A percentile compares a stretch with the other conserved stretches of the same genome.
phyloP scores from a whole-genome alignment of 2,329 filamentous ascomycete genomes.

The Penicillium glabrum region DNA sequence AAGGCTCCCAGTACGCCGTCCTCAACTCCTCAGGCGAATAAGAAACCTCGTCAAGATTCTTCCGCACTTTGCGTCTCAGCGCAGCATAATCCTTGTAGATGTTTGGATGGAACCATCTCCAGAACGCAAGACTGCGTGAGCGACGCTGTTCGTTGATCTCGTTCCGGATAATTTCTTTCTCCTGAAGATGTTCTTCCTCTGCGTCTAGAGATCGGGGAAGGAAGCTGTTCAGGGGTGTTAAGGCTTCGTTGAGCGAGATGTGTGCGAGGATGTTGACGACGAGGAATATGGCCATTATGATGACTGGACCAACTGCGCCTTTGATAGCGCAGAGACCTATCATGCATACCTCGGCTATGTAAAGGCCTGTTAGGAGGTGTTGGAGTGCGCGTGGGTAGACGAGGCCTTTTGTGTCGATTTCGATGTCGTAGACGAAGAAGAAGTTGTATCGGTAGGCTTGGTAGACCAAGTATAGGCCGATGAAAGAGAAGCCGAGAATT shows the following conservation, averaged over 20 bases:
- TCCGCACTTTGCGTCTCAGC: constrained; percentile 68
- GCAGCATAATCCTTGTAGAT: constrained; percentile 72
- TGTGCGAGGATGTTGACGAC: constrained; percentile 76
- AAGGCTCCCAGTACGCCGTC: constrained; percentile 73
- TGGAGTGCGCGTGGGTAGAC: constrained; percentile 84
- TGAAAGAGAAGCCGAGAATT: constrained; percentile 75
- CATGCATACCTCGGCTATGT: constrained; percentile 79
- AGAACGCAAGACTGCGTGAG: constrained; percentile 25
- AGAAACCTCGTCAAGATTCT: constrained; percentile 53
- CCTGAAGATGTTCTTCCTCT: constrained; percentile 49
- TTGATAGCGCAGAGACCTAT: constrained; percentile 79
- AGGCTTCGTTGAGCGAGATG: constrained; percentile 51
- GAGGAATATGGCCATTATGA: constrained; percentile 75
- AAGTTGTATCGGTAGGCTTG: constrained; percentile 88
- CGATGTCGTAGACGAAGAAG: constrained; percentile 77
- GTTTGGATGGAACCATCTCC: constrained; percentile 66
- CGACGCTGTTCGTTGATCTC: constrained; percentile 21
- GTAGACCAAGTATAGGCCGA: constrained; percentile 79
- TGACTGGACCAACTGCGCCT: constrained; percentile 61
- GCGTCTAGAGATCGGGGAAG: constrained; percentile 69
- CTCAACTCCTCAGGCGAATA: constrained; percentile 64
- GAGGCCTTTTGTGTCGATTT: constrained; percentile 82
- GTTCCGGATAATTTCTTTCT: constrained; percentile 33
- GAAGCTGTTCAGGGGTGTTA: constrained; percentile 56
- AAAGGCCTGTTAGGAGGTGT: constrained; percentile 80